Conservation (phyloP, 2,329 filamentous ascomycete species). For the Zasmidium cellare region DNA sequence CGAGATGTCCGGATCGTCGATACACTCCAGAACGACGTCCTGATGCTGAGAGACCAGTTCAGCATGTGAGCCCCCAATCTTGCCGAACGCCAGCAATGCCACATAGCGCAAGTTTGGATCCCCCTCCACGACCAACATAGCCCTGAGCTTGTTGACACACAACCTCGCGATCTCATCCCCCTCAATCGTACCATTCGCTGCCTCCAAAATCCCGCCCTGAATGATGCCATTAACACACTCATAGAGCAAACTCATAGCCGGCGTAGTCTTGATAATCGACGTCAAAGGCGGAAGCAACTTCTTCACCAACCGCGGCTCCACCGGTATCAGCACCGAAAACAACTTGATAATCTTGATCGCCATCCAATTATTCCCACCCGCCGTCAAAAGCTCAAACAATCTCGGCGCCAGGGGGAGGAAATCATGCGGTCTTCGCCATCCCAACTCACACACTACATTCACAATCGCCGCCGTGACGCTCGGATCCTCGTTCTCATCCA, state of each 20-base stretch:
- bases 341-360: conserved; percentile 98
- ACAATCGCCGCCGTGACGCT: conserved; percentile 95
- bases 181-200: conserved; percentile 74
- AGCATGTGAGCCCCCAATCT: conserved; percentile 86
- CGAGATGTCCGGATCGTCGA: conserved; percentile 93
- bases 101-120: conserved; percentile 98
- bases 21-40: conserved; percentile 93
- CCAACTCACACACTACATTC: conserved; percentile 94
- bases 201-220: conserved; percentile 88
- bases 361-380: conserved; percentile 98
- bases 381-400: conserved; percentile 87
- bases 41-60: conserved; percentile 88
- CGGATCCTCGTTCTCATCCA: conserved; percentile 85
- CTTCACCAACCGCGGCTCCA: conserved; percentile 86
- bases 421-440: conserved; percentile 90
- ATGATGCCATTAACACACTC: conserved; percentile 99
- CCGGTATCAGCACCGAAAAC: conserved; percentile 88
- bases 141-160: conserved; percentile 87
- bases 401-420: conserved; percentile 89
- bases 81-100: conserved; percentile 90
- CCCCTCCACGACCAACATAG: conserved; percentile 90
- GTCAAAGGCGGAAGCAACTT: conserved; percentile 90
- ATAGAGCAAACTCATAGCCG: conserved; percentile 96
- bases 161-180: conserved; percentile 89
- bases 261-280: conserved; percentile 89